Percentiles rank a stretch among this genome's conserved stretches.
Evolutionary conservation across 345 rosid species (phyloP).

Genomic region (Laguncularia racemosa): DNA sequence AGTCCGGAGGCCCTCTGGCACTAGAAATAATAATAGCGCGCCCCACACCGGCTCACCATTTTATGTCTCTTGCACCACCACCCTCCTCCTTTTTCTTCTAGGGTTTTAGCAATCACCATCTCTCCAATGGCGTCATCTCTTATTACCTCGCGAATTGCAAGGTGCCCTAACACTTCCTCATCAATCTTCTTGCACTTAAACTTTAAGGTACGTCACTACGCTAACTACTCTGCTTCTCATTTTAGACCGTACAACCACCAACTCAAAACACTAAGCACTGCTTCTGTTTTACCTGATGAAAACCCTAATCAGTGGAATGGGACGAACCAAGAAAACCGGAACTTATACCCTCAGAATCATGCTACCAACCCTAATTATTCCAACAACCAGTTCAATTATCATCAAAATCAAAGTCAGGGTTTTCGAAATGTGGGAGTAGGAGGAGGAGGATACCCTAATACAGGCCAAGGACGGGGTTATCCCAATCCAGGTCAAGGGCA

Average conservation of each 20-base stretch:
- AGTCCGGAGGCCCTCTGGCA: too few relatives aligned
- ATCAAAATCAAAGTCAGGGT: neutral
- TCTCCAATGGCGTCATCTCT: conserved; percentile 31
- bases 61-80: too few relatives aligned
- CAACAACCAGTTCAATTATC: neutral
- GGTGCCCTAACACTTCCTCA: conserved; percentile 23
- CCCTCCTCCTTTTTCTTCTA: too few relatives aligned
- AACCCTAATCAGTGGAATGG: conserved; percentile 6
- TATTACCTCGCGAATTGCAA: conserved; percentile 32
- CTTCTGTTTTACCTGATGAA: conserved; percentile 20
- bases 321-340: neutral
- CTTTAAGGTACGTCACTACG: neutral
- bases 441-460: conserved; percentile 3
- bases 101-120: too few relatives aligned
- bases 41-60: too few relatives aligned
- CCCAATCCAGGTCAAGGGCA: conserved; percentile 4
- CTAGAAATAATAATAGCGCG: too few relatives aligned
- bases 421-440: conserved; percentile 8
- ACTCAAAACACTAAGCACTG: conserved; percentile 30
- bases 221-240: conserved; percentile 4
- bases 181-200: conserved; percentile 9
- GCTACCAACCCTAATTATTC: neutral
- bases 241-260: conserved; percentile 7
- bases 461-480: conserved; percentile 4
- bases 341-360: neutral